Evolutionary conservation across 2,329 filamentous ascomycete species (phyloP).

Genomic region (Aspergillus pseudoglaucus): DNA sequence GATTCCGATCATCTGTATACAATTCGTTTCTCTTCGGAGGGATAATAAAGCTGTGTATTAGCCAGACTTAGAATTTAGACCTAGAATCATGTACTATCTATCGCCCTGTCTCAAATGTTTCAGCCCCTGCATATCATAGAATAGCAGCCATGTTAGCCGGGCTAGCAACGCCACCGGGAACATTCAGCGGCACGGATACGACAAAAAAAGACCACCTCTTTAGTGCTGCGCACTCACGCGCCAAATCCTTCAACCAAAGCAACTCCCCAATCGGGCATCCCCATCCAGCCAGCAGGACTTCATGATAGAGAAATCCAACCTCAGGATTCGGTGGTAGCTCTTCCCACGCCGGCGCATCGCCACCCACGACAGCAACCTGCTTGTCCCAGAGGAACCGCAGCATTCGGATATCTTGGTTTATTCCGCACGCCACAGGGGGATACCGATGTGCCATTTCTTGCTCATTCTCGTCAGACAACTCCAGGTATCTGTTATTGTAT

Average conservation of each 20-base stretch:
- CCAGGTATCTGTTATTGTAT: constrained; percentile 48
- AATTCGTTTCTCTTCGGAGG: constrained; percentile 13
- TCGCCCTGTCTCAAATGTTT: neutral
- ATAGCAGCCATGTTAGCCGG: neutral
- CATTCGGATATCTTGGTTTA: constrained; percentile 41
- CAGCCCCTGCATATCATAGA: neutral
- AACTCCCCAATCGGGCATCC: constrained; percentile 43
- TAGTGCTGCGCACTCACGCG: constrained; percentile 30
- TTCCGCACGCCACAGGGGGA: constrained; percentile 34
- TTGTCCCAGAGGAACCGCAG: constrained; percentile 49
- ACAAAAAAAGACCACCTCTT: constrained; percentile 41
- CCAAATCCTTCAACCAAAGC: constrained; percentile 39
- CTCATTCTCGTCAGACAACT: constrained; percentile 30
- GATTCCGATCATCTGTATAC: constrained; percentile 25
- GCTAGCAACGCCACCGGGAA: constrained; percentile 30
- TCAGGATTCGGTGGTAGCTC: constrained; percentile 13
- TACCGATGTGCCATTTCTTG: constrained; percentile 10
- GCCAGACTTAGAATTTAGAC: neutral
- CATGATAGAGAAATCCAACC: constrained; percentile 25
- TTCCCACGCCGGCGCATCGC: constrained; percentile 21
- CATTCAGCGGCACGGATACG: constrained; percentile 39
- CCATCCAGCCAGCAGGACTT: constrained; percentile 36
- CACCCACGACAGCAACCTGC: constrained; percentile 35
- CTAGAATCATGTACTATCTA: neutral
- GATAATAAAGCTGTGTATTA: neutral